Evolutionary conservation across 164 flowering plant genomes (phyloP), one percentile per base, ranked within the genome.

Genomic region (Dillenia turbinata): DNA sequence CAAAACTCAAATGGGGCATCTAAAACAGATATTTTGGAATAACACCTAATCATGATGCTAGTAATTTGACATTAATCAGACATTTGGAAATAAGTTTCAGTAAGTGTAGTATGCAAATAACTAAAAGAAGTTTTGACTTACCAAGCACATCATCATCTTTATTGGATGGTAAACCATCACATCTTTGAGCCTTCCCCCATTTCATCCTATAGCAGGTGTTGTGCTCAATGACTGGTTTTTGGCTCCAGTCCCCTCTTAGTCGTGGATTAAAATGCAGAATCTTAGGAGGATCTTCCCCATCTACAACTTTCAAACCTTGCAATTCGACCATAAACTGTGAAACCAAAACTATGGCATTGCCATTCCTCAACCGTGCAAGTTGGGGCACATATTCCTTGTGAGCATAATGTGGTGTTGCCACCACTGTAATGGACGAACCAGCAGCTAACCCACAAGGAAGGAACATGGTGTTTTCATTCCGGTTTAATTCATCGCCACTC

Each of bases 141-240:
- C 97, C 90, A 45, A 80, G 81, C 85, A 81, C 76, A 65, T 88
- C 96, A 44, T 84, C 96, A 15, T 84, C 88, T 44, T 66, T 71
- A 60, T 69, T 80, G 63, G 93, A 84, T 59, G 83, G 79, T 56
- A 80, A 61, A 46, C 99, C 99, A 73, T 91, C 88, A 70, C 96
- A 94, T 68, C 97, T 88, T 62, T 91, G 97, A 69, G 90, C 90
- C 9, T 75, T 53, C 10, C 99, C 97, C 97, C 97, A 92, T 46
- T 94, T 96, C 96, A 91, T 92, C 73, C 97, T 76, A 62, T 92
- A 94, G 64, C 97, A 94, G 3, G 97, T 89, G 64, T 94, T 91
- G 60, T 94, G 99, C 78, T 94, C 99, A 70, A 94, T 89, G 13
- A 94, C 90, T 12, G 97, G 88, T 55, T 57, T 67, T 47, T 63